Percentiles rank a stretch among this genome's conserved stretches.
Conservation (phyloP, 495 filamentous ascomycete genomes). For the Penicillium dipodomyicola region DNA sequence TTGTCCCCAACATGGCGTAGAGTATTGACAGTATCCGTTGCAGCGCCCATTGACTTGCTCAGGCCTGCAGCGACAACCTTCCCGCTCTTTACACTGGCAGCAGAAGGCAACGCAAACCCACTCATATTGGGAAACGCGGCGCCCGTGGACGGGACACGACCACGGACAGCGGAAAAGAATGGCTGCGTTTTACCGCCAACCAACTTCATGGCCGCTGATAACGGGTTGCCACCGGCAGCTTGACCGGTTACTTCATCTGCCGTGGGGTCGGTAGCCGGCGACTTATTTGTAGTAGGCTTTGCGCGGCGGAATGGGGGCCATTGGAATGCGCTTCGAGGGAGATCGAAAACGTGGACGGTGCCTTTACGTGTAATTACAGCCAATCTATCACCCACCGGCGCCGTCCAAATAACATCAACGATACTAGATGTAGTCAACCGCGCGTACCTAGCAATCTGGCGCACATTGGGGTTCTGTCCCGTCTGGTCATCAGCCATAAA, state of each 20-base stretch:
- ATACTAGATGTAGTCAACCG: slow-evolving; percentile 88
- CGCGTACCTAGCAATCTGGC: slow-evolving; percentile 80
- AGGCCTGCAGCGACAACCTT: slow-evolving; percentile 80
- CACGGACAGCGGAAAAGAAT: slow-evolving; percentile 54
- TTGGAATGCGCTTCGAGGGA: slow-evolving; percentile 76
- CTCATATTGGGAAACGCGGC: slow-evolving; percentile 44
- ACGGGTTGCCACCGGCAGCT: slow-evolving; percentile 54
- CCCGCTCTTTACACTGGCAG: slow-evolving; percentile 66
- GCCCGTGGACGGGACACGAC: slow-evolving; percentile 49
- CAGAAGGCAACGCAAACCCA: slow-evolving; percentile 57
- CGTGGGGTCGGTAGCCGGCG: slow-evolving; percentile 27
- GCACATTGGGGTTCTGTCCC: slow-evolving; percentile 53
- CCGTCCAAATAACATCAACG: slow-evolving; percentile 84
- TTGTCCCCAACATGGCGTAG: slow-evolving; percentile 83
- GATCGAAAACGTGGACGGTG: slow-evolving; percentile 88
- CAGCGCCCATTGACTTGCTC: slow-evolving; percentile 78
- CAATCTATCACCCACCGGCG: slow-evolving; percentile 72
- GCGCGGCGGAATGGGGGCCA: slow-evolving; percentile 83
- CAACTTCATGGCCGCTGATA: slow-evolving; percentile 63
- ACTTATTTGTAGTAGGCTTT: slow-evolving; percentile 43
- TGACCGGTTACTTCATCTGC: slow-evolving; percentile 48
- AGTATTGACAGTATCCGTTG: slow-evolving; percentile 72
- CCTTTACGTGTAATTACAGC: slow-evolving; percentile 88
- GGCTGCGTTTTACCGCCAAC: slow-evolving; percentile 58
- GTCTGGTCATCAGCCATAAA: slow-evolving; percentile 40